Evolutionary conservation across 2,329 filamentous ascomycete genomes (phyloP), one percentile per base, ranked within the genome.

Genomic region (Cladosporium phlei): DNA sequence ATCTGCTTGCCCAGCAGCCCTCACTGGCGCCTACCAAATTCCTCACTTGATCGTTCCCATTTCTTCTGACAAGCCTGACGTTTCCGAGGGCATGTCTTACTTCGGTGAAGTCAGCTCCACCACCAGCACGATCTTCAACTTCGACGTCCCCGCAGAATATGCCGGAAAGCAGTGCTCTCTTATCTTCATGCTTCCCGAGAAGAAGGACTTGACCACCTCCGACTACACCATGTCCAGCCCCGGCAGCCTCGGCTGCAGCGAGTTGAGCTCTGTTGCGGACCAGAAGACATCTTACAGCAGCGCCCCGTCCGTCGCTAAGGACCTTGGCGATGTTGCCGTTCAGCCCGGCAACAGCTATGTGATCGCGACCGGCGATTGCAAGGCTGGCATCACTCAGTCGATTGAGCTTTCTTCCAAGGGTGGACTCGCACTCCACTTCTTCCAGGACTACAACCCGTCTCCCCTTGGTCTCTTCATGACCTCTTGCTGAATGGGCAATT

Each of bases 131-230:
- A 52, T 75, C 49, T 74, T 74, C 63, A 69, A 66, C 49, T 75
- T 75, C 54, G 68, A 75, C 50, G 61, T 76, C 19, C 67, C 68
- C 0, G 52, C 59, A 3, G 58, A 56, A 3, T 62, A 68, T 38
- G 49, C 59, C 28, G 66, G 68, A 49, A 69, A 69, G 50, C 70
- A 64, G 24, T 76, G 74, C 63, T 71, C 66, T 4, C 57, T 75
- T n/a, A 60, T 69, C 47, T 74, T 77, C 60, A 57, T 70, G 28
- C 65, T 75, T 50, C 73, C 73, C 0, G 50, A 47, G 17, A 55
- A 53, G 51, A 49, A 55, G 11, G 60, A 66, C 51, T 60, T 71
- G 5, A 50, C 51, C 28, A 66, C 62, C 3, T 67, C 66, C 32
- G 54, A 37, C 19, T 73, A 55, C 57, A 58, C 44, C n/a, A 59